Conservation (phyloP, 768 basidiomycete species). For the Pulveroboletus sp. region DNA sequence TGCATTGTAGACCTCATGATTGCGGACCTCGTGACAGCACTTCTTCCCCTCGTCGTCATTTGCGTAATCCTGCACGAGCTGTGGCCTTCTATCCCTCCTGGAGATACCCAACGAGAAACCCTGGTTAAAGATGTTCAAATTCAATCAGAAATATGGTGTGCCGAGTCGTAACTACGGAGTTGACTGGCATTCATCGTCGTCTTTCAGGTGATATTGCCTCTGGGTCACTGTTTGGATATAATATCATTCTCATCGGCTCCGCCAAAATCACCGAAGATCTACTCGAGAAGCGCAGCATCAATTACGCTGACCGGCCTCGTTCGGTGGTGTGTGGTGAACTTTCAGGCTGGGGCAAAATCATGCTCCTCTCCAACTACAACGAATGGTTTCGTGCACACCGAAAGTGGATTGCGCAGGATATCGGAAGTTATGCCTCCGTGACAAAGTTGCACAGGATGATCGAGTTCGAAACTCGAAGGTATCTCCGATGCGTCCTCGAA, state of each 20-base stretch:
- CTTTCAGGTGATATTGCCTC: slow-evolving; percentile 20
- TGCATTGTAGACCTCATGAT: too few species aligned
- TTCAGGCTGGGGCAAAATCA: slow-evolving; percentile 19
- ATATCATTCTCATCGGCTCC: slow-evolving; percentile 43
- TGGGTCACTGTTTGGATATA: slow-evolving; percentile 20
- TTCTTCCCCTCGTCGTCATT: too few species aligned
- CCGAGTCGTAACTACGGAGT: not conserved
- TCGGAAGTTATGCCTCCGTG: slow-evolving; percentile 9
- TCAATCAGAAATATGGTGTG: slow-evolving; percentile 14
- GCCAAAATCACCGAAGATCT: slow-evolving; percentile 39
- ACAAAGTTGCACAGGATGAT: slow-evolving; percentile 15
- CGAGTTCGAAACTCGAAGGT: slow-evolving; percentile 15
- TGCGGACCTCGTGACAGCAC: too few species aligned
- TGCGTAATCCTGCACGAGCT: too few species aligned
- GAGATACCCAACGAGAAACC: slow-evolving; percentile 8
- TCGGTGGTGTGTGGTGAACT: slow-evolving; percentile 20
- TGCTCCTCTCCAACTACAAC: slow-evolving; percentile 14
- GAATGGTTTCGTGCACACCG: slow-evolving; percentile 16
- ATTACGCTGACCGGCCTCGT: slow-evolving; percentile 35
- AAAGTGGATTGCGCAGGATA: slow-evolving; percentile 18
- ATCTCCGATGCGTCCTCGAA: slow-evolving; percentile 8
- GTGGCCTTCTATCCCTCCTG: slow-evolving; percentile 10
- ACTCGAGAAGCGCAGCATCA: slow-evolving; percentile 42
- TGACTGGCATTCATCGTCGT: not conserved
- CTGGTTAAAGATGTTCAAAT: slow-evolving; percentile 10